Conservation (phyloP, 2,329 filamentous ascomycete species). For the Cladosporium velox region DNA sequence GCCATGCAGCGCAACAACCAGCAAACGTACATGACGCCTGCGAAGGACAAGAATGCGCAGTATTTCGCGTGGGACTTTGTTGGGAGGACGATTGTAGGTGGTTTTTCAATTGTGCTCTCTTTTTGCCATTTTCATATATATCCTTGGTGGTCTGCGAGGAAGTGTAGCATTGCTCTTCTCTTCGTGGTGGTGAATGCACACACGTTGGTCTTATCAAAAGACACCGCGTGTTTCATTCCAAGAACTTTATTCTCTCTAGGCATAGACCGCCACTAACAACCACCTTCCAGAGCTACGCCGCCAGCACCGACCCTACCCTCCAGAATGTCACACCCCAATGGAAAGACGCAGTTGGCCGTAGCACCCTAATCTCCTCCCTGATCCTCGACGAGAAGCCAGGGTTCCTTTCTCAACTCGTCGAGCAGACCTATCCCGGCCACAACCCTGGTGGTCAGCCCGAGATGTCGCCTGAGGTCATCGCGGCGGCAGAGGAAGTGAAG, state of each 20-base stretch:
- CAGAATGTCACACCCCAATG: constrained; percentile 15
- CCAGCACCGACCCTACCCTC: not conserved
- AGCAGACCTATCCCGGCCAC: constrained; percentile 29
- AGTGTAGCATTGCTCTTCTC: no score
- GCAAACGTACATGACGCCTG: constrained; percentile 40
- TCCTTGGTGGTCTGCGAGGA: no score
- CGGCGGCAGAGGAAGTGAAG: not conserved
- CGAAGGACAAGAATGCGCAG: constrained; percentile 39
- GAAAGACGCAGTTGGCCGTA: constrained; percentile 22
- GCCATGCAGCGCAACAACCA: constrained; percentile 39
- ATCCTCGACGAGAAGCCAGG: constrained; percentile 30
- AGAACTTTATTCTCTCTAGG: no score
- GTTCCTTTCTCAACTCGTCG: constrained; percentile 30
- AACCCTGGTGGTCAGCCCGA: not conserved
- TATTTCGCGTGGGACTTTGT: constrained; percentile 43
- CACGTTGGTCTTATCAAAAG: no score
- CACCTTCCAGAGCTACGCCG: constrained; percentile 1
- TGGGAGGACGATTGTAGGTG: constrained; percentile 28
- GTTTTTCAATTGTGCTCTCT: no score
- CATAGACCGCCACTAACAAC: not conserved
- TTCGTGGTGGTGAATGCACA: no score
- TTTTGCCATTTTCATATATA: no score
- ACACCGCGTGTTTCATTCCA: no score
- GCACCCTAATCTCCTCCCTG: constrained; percentile 18
- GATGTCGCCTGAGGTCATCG: not conserved